Conservation (phyloP, 345 rosid genomes). For the Gynandropsis gynandra region DNA sequence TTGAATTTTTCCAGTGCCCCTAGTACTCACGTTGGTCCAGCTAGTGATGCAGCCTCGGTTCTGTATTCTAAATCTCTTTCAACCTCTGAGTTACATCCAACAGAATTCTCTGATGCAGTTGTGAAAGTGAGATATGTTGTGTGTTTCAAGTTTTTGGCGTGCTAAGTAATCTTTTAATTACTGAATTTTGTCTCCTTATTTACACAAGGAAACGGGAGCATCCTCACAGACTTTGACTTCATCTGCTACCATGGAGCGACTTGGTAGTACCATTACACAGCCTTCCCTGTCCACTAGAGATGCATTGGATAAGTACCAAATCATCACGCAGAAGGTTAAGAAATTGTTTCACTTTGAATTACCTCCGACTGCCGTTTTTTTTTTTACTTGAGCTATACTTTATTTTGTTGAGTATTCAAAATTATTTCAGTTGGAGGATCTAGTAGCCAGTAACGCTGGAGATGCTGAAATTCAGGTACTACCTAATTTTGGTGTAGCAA, state of each 20-base stretch:
- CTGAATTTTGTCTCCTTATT: conserved; percentile 14
- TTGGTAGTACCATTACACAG: conserved; percentile 42
- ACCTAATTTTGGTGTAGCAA: not conserved
- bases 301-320: conserved; percentile 69
- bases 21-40: conserved; percentile 42
- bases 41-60: conserved; percentile 39
- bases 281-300: conserved; percentile 59
- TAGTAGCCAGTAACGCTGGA: conserved; percentile 56
- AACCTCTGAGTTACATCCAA: conserved; percentile 41
- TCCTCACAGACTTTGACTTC: conserved; percentile 45
- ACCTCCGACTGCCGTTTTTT: not conserved
- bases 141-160: conserved; percentile 10
- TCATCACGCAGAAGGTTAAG: conserved; percentile 62
- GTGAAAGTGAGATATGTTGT: conserved; percentile 38
- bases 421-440: conserved; percentile 69
- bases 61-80: conserved; percentile 41
- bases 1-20: conserved; percentile 37
- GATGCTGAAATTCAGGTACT: conserved; percentile 89
- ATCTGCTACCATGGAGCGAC: conserved; percentile 48
- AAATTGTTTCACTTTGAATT: not conserved
- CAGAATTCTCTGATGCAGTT: conserved; percentile 37
- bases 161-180: conserved; percentile 1
- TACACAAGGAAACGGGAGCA: conserved; percentile 39
- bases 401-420: conserved; percentile 19
- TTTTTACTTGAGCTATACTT: not conserved